Conservation (phyloP, 495 filamentous ascomycete genomes). For the Tuber borchii region DNA sequence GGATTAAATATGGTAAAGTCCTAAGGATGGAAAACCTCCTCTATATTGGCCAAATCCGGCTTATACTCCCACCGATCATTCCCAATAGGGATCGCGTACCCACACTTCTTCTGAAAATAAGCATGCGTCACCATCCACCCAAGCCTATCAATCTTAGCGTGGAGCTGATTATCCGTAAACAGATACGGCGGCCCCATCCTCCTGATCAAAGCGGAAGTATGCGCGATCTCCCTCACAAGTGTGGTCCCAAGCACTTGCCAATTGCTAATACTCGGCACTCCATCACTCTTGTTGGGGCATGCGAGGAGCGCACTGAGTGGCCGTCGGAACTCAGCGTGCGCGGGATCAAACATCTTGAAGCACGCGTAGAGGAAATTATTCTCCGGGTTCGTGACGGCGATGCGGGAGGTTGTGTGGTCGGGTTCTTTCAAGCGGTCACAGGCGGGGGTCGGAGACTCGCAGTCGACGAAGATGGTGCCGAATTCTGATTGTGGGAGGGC, state of each 20-base stretch:
- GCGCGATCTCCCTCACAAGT: neutral
- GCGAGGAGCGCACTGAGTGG: neutral
- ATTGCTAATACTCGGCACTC: neutral
- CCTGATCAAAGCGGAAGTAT: neutral
- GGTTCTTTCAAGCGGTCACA: neutral
- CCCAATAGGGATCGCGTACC: neutral
- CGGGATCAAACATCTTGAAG: neutral
- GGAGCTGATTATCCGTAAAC: neutral
- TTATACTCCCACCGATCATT: neutral
- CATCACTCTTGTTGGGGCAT: neutral
- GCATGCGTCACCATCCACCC: neutral
- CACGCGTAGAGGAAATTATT: neutral
- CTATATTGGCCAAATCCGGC: neutral
- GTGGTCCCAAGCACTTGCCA: neutral
- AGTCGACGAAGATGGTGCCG: slow-evolving; percentile 3
- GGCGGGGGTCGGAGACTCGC: neutral
- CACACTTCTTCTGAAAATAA: neutral
- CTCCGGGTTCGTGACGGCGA: neutral
- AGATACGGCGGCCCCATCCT: neutral
- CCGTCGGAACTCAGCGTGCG: neutral
- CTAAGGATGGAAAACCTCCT: neutral
- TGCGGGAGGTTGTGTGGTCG: neutral
- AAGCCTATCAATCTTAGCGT: neutral
- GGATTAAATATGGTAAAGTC: neutral
- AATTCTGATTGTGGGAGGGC: neutral